These are phyloP conservation scores for Zygoascus biomembranicola DNA, from an alignment of 805 yeast genomes.

Conservation along the genomic window DNA sequence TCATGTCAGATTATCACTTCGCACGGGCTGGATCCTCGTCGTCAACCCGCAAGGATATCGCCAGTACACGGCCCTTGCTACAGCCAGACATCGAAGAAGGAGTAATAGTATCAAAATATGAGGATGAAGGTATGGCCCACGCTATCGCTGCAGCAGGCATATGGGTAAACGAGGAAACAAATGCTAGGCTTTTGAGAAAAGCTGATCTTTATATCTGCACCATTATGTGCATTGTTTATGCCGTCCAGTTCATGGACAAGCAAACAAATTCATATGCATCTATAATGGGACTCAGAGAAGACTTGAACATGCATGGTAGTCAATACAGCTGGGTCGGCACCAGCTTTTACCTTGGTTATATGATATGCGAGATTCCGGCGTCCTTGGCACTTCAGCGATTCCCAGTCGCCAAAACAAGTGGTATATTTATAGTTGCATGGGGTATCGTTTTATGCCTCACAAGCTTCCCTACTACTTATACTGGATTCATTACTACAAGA, in stretches of 20 bases:
- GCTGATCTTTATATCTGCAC: constrained; percentile 47
- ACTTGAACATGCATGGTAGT: constrained; percentile 37
- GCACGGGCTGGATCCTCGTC: neutral
- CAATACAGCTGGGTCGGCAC: constrained; percentile 46
- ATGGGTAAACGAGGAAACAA: constrained; percentile 17
- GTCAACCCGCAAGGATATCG: neutral
- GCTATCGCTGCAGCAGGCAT: constrained; percentile 10
- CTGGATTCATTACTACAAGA: constrained; percentile 42
- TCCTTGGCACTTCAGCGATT: constrained; percentile 42
- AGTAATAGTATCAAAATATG: neutral
- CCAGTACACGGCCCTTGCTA: neutral
- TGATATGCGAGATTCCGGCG: constrained; percentile 47
- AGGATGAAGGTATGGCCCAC: constrained; percentile 3
- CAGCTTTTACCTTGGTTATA: constrained; percentile 56
- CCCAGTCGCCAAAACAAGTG: constrained; percentile 46
- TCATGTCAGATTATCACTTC: neutral
- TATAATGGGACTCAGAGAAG: constrained; percentile 42
- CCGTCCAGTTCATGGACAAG: constrained; percentile 56
- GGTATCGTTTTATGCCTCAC: constrained; percentile 49
- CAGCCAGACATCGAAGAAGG: neutral
- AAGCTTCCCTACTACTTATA: constrained; percentile 37
- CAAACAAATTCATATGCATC: constrained; percentile 44
- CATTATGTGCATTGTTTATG: constrained; percentile 41
- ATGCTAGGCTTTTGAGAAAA: constrained; percentile 35
- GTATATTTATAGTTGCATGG: constrained; percentile 49